These are phyloP conservation scores for Lentinus brumalis DNA, from an alignment of 768 basidiomycete genomes.

Conservation along the genomic window DNA sequence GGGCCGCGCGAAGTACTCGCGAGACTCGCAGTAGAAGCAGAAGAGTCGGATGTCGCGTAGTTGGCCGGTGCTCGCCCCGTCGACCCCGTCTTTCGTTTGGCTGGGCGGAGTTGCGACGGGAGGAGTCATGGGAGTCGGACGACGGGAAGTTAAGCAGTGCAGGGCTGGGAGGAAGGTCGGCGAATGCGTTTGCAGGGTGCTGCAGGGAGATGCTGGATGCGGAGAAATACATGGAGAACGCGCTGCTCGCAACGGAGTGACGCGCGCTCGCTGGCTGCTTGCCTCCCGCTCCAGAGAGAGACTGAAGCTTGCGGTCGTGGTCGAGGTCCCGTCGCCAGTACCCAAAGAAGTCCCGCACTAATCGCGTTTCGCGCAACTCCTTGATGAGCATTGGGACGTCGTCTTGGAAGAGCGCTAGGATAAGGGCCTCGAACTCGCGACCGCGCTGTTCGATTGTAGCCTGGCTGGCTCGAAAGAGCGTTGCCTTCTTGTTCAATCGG, in stretches of 20 bases:
- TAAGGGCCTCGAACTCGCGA: conserved; percentile 57
- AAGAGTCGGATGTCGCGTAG: conserved; percentile 17
- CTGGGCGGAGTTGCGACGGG: conserved; percentile 10
- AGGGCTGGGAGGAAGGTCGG: conserved; percentile 22
- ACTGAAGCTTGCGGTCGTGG: conserved; percentile 44
- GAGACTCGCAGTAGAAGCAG: conserved; percentile 16
- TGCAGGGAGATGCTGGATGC: conserved; percentile 36
- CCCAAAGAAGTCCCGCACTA: conserved; percentile 77
- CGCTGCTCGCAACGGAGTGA: conserved; percentile 52
- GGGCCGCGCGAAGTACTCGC: conserved; percentile 3
- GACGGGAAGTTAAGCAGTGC: conserved; percentile 15
- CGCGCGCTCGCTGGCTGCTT: conserved; percentile 34
- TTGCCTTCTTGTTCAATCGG: conserved; percentile 67
- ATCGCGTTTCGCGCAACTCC: conserved; percentile 60
- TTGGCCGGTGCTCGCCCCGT: conserved; percentile 4
- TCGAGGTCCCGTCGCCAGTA: conserved; percentile 77
- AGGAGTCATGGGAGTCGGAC: background rate
- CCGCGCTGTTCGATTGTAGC: conserved; percentile 66
- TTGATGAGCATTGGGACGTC: conserved; percentile 65
- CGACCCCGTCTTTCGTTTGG: conserved; percentile 1
- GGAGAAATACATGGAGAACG: conserved; percentile 63
- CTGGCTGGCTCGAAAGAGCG: conserved; percentile 71
- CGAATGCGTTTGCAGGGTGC: conserved; percentile 23
- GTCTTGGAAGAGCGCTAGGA: conserved; percentile 58
- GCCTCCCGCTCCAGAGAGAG: conserved; percentile 20